Base-by-base conservation (phyloP, 2,329 filamentous ascomycete species). In the Nemania bipapillata region DNA sequence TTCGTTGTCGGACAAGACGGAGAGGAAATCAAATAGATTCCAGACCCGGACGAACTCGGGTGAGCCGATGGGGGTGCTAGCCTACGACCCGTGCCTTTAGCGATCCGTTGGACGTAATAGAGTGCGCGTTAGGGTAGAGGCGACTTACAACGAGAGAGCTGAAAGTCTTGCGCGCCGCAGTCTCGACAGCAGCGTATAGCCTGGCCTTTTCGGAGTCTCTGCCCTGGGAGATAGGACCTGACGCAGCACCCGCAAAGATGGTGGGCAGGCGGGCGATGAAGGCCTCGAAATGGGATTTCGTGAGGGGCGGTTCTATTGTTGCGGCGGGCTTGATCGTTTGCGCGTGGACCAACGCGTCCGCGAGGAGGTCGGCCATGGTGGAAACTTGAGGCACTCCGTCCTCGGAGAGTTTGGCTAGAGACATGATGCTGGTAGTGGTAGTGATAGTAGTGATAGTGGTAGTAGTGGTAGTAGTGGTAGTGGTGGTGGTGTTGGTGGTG, bases 21-120 rank as follows among this genome's bases (percentile, higher is more conserved):
- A 91, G n/a, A 97, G 85, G 49, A 98, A 89, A 77, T 99, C 96
- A 65, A 99, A 87, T 4, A 99, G 85, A 77, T 97, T 96, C 95
- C 95, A 99, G 71, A 98, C 88, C 68, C 89, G 87, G 57, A 93
- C 90, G 76, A 97, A 97, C 0, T 87, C 85, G 49, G 92, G 89
- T 28, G 92, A 89, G 42, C 93, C 87, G 74, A 97, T 97, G 8
- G 88, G 84, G 12, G 88, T 93, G 45, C 87, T 88, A 50, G 92
- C 90, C 92, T 95, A 68, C 11, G 65, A 52, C 26, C 71, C 22
- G 57, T 26, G n/a, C n/a, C 24, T 80, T 81, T 71, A 81, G 79
- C 76, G 72, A 52, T 74, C 70, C 71, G 67, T 37, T 17, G 50
- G 56, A 61, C 5, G 37, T 12, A 42, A 20, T 20, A 49, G 42